These are phyloP conservation scores for Aspergillus heteromorphus DNA, from an alignment of 495 filamentous ascomycete species.

Conservation along the genomic window DNA sequence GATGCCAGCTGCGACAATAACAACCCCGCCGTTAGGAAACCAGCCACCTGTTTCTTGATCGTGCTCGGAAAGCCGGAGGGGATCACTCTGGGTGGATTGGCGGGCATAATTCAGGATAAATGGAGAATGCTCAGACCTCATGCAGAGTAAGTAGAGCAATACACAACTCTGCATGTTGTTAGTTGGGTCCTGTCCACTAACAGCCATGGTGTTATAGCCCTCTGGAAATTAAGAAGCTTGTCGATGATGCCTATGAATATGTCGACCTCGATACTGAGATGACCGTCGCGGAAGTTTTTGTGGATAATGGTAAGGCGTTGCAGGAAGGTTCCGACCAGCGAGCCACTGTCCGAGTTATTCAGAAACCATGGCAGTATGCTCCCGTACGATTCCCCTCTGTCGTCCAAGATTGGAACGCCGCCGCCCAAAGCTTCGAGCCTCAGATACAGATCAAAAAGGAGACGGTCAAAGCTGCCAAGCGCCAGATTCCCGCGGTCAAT, in stretches of 20 bases:
- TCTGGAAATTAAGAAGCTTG: constrained; percentile 33
- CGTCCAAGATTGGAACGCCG: constrained; percentile 29
- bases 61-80: constrained; percentile 27
- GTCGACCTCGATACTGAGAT: constrained; percentile 29
- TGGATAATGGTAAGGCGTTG: constrained; percentile 31
- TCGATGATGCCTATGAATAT: constrained; percentile 29
- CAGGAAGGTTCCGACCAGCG: constrained; percentile 33
- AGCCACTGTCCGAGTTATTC: constrained; percentile 30
- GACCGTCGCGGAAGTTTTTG: constrained; percentile 36
- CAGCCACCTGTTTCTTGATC: constrained; percentile 29
- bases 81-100: constrained; percentile 25
- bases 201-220: constrained; percentile 15
- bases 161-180: too few species aligned
- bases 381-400: constrained; percentile 31
- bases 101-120: constrained; percentile 28
- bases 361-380: constrained; percentile 16
- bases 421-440: constrained; percentile 14
- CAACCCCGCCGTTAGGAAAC: constrained; percentile 8
- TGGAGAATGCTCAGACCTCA: constrained; percentile 32
- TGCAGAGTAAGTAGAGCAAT: constrained; percentile 24
- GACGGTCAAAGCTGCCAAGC: constrained; percentile 2
- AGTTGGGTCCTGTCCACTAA: constrained; percentile 3
- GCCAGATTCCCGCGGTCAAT: constrained; percentile 8
- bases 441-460: constrained; percentile 12
- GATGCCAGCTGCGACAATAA: constrained; percentile 7